A percentile compares a stretch with the other conserved stretches of the same genome.
Evolutionary conservation across 768 basidiomycete genomes (phyloP).

Genomic region (Calocybe cyanea): DNA sequence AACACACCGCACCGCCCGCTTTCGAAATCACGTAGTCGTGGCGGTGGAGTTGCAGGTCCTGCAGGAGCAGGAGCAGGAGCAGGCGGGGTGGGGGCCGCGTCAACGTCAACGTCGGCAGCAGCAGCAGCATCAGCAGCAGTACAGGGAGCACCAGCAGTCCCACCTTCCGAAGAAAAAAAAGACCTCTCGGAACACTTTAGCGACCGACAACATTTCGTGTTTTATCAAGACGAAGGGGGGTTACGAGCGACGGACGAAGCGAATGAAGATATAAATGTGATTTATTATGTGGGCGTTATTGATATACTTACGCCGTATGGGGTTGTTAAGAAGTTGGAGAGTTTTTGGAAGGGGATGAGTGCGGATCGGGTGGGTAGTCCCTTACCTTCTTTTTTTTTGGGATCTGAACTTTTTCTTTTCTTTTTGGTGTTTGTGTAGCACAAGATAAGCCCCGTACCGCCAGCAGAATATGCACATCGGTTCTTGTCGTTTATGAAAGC

Average conservation of each 20-base stretch:
- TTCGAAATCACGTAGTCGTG: neutral
- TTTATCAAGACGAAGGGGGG: conserved; percentile 97
- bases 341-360: conserved; percentile 87
- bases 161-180: conserved; percentile 31
- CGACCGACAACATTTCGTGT: conserved; percentile 74
- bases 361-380: conserved; percentile 76
- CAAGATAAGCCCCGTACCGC: conserved; percentile 92
- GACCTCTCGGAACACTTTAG: conserved; percentile 46
- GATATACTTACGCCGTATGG: conserved; percentile 94
- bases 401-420: neutral
- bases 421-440: conserved; percentile 48
- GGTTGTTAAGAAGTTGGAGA: conserved; percentile 73
- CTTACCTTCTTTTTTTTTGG: no score
- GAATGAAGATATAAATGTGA: conserved; percentile 68
- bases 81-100: neutral
- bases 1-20: no score
- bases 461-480: conserved; percentile 80
- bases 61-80: neutral
- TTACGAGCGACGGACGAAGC: conserved; percentile 84
- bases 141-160: neutral
- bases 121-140: neutral
- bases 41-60: no score
- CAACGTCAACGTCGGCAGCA: neutral
- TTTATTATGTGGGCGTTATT: conserved; percentile 95
- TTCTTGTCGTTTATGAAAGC: conserved; percentile 88